Evolutionary conservation across 331 rosid genomes (phyloP), one percentile per base, ranked within the genome.

Genomic region (Rosa hybrid): DNA sequence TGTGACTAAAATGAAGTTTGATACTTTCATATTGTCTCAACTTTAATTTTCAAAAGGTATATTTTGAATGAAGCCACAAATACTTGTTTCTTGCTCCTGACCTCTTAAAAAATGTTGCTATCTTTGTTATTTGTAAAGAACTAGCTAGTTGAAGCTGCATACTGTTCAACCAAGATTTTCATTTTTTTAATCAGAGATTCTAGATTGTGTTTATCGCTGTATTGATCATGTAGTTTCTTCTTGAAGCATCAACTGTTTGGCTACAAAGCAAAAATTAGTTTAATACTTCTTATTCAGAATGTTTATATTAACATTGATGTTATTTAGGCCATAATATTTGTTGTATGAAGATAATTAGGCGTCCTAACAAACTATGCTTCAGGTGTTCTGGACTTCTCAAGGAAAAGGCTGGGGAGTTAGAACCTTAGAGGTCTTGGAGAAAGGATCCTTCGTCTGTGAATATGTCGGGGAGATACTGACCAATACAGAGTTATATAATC

Each of bases 401-500:
- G 88, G 89, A 82, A 95, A 95, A 76, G 99, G 98, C 48, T 95
- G 99, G 99, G 99, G 98, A 48, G 68, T 95, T 25, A 89, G 97
- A 89, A 53, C 93, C 27, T 87, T 91, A 4, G 92, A 91, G 82
- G 84, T 85, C 79, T 88, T 95, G 84, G 94, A 94, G 1, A 91
- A 81, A 82, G 98, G 99, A n/a, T 60, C 87, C 79, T 95, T 92
- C 79, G 88, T 95, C 5, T 95, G 98, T 77, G 99, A 95, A 86
- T 95, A 92, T 49, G 86, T 85, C 14, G 99, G 99, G 67, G 99
- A 95, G 82, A 81, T 95, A 82, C 78, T 95, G 82, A 95, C 99
- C 27, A 95, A 92, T 83, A 82, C 79, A 38, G 99, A 95, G 84
- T 81, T 95, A 77, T 90, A 86, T 80, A 89, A 95, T 11, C 86